Percentiles rank a stretch among this genome's conserved stretches.
phyloP scores from a whole-genome alignment of 2,329 filamentous ascomycete genomes.

The Colletotrichum eremochloae region DNA sequence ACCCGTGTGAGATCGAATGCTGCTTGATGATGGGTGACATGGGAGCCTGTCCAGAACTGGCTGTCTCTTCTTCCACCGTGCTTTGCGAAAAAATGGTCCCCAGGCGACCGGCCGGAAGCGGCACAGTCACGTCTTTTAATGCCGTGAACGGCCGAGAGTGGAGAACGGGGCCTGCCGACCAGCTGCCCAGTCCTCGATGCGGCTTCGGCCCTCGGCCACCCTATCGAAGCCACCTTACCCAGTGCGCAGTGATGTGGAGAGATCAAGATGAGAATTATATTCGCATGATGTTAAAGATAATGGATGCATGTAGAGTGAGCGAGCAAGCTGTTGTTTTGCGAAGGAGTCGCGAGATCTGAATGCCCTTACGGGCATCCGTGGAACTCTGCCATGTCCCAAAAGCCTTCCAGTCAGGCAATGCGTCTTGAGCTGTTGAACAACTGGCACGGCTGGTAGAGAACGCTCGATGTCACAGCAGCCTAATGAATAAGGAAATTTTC shows the following conservation, averaged over 20 bases:
- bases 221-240: conserved; percentile 1
- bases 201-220: conserved; percentile 17
- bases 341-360: conserved; percentile 1
- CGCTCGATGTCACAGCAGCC: neutral
- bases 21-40: neutral
- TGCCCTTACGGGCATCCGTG: neutral
- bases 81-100: neutral
- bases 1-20: no score
- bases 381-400: no score
- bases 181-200: conserved; percentile 10
- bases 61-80: neutral
- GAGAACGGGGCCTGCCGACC: neutral
- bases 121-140: neutral
- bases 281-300: neutral
- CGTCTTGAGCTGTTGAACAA: neutral
- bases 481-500: conserved; percentile 41
- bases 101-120: conserved; percentile 15
- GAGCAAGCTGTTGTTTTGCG: neutral
- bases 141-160: conserved; percentile 8
- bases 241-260: neutral
- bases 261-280: neutral
- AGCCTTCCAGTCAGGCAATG: neutral
- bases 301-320: neutral
- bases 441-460: neutral
- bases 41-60: neutral